These are phyloP conservation scores for Phyllostachys edulis DNA, from an alignment of 176 grass and related monocot genomes.

Conservation along the genomic window DNA sequence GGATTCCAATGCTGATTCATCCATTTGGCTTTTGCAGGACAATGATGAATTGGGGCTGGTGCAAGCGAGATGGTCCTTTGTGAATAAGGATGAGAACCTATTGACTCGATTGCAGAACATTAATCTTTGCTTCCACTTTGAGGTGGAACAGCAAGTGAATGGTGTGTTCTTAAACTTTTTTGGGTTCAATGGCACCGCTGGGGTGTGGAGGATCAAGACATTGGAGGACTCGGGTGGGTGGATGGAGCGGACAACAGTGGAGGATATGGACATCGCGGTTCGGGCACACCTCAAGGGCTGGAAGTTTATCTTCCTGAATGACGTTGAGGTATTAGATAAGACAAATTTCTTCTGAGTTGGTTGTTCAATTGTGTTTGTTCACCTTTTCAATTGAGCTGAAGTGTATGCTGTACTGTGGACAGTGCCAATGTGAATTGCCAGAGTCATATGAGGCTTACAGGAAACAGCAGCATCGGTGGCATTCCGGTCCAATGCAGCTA, in stretches of 20 bases:
- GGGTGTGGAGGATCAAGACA: conserved; percentile 92
- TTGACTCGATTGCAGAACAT: conserved; percentile 90
- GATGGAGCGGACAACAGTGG: conserved; percentile 96
- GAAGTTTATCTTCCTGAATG: conserved; percentile 95
- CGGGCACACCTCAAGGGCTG: conserved; percentile 88
- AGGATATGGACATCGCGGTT: conserved; percentile 99
- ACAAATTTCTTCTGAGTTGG: background rate
- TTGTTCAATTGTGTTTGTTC: background rate
- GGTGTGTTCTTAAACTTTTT: conserved; percentile 90
- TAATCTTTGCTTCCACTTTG: conserved; percentile 98
- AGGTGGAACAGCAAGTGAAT: conserved; percentile 98
- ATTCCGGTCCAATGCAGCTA: conserved; percentile 97
- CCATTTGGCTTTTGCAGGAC: conserved; percentile 41
- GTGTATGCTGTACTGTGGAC: background rate
- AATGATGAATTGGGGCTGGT: conserved; percentile 88
- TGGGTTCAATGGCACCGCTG: conserved; percentile 94
- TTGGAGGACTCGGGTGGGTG: conserved; percentile 89
- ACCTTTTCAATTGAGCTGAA: conserved; percentile 3
- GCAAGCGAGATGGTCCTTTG: conserved; percentile 97
- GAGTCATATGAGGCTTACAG: conserved; percentile 99
- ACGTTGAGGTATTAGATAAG: conserved; percentile 67
- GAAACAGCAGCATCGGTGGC: conserved; percentile 99
- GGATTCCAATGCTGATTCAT: background rate
- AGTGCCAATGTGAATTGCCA: conserved; percentile 98
- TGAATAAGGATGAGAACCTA: conserved; percentile 93